phyloP scores from a whole-genome alignment of 805 yeast genomes.

The Soucietia sequanensis region DNA sequence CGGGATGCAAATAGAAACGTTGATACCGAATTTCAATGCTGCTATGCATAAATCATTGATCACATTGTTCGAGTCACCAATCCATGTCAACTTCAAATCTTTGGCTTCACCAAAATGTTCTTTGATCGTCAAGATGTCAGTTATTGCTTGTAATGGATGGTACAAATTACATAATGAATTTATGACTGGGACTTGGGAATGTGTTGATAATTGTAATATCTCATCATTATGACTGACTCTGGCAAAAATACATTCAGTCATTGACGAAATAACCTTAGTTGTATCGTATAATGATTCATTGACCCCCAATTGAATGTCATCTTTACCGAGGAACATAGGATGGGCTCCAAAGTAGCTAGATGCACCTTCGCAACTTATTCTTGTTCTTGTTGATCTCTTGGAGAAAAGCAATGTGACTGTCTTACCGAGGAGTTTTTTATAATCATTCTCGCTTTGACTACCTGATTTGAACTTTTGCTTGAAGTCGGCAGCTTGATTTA shows the following conservation, averaged over 20 bases:
- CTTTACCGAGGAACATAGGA: conserved; percentile 90
- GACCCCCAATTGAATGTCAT: conserved; percentile 89
- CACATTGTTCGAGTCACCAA: conserved; percentile 94
- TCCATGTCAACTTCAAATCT: conserved; percentile 79
- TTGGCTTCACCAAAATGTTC: conserved; percentile 58
- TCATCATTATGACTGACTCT: conserved; percentile 81
- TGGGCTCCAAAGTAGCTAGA: conserved; percentile 84
- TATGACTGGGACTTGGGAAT: conserved; percentile 82
- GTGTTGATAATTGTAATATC: conserved; percentile 65
- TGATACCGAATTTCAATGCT: conserved; percentile 72
- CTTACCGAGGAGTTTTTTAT: conserved; percentile 62
- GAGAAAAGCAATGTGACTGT: conserved; percentile 76
- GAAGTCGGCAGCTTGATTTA: conserved; percentile 63
- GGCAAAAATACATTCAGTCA: conserved; percentile 89
- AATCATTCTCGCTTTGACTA: conserved; percentile 28
- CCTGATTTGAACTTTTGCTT: conserved; percentile 58
- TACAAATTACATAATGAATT: conserved; percentile 84
- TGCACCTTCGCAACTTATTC: conserved; percentile 89
- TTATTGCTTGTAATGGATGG: conserved; percentile 90
- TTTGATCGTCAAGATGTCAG: conserved; percentile 78
- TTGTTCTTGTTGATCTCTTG: conserved; percentile 87
- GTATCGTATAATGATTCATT: conserved; percentile 86
- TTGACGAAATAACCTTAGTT: conserved; percentile 80
- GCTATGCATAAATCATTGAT: conserved; percentile 87
- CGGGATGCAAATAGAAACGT: conserved; percentile 77